Evolutionary conservation across 2,329 filamentous ascomycete genomes (phyloP).

Genomic region (Cryphonectria nitschkei): DNA sequence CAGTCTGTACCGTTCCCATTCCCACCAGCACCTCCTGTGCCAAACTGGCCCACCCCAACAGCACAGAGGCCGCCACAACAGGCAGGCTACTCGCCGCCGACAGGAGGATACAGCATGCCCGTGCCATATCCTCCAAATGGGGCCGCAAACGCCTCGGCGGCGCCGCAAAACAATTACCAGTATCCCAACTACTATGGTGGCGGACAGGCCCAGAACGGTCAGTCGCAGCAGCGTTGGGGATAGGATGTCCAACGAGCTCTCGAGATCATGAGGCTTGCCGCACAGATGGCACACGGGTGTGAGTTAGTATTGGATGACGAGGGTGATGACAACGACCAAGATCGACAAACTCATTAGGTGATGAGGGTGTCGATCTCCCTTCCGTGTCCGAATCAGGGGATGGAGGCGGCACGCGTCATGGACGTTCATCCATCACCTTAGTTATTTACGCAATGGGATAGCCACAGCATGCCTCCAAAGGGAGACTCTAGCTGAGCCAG

Average conservation of each 20-base stretch:
- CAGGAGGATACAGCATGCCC: slow-evolving; percentile 27
- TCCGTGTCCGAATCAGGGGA: not conserved
- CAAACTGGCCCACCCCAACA: slow-evolving; percentile 22
- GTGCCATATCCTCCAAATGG: slow-evolving; percentile 24
- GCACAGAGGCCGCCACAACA: slow-evolving; percentile 24
- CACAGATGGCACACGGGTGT: slow-evolving; percentile 4
- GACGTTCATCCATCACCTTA: not conserved
- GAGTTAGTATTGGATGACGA: not conserved
- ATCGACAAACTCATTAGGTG: not conserved
- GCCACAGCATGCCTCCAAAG: not conserved
- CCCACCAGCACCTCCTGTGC: slow-evolving; percentile 23
- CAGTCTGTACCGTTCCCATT: slow-evolving; percentile 28
- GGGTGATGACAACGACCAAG: not conserved
- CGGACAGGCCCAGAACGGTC: slow-evolving; percentile 27
- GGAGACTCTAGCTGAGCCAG: not conserved
- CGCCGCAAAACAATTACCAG: slow-evolving; percentile 25
- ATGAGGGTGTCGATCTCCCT: slow-evolving; percentile 8
- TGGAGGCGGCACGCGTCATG: not conserved
- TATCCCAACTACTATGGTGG: slow-evolving; percentile 28
- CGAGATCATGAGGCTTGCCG: slow-evolving; percentile 13
- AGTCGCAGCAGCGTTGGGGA: slow-evolving; percentile 27
- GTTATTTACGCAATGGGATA: not conserved
- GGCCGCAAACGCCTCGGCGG: slow-evolving; percentile 18
- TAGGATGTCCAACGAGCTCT: slow-evolving; percentile 19
- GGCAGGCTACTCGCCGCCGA: slow-evolving; percentile 24